A percentile compares a stretch with the other conserved stretches of the same genome.
phyloP scores from a whole-genome alignment of 768 basidiomycete species.

The Tricholoma bakamatsutake region DNA sequence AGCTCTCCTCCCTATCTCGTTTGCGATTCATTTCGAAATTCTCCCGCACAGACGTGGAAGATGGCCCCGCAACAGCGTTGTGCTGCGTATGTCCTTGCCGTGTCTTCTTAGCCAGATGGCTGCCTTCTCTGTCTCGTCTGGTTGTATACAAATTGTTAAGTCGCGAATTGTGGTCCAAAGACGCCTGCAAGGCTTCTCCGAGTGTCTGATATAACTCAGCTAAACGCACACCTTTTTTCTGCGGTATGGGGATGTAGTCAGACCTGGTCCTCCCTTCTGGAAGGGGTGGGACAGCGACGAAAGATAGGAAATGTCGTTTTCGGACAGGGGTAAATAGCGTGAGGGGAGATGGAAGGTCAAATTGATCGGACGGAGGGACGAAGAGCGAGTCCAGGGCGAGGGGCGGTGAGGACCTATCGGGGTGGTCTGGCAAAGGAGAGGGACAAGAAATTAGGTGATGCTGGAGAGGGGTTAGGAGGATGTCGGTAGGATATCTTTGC shows the following conservation, averaged over 20 bases:
- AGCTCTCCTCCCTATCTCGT: not conserved
- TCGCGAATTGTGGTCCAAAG: conserved; percentile 10
- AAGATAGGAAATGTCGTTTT: conserved; percentile 12
- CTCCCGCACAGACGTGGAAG: not conserved
- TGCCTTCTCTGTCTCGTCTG: not conserved
- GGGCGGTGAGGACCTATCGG: not conserved
- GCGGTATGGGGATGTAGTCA: conserved; percentile 12
- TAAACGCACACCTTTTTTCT: not conserved
- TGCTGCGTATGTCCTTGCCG: not conserved
- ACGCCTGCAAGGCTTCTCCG: conserved; percentile 11
- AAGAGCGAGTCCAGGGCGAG: conserved; percentile 1
- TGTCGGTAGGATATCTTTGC: not conserved
- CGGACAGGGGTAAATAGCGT: not conserved
- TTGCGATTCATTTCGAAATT: not conserved
- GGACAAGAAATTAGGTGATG: not conserved
- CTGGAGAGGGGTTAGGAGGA: not conserved
- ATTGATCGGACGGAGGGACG: conserved; percentile 9
- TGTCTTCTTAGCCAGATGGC: not conserved
- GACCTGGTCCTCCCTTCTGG: conserved; percentile 5
- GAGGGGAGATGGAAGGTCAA: not conserved
- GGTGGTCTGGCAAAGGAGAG: not conserved
- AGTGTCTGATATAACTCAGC: conserved; percentile 5
- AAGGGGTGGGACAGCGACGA: conserved; percentile 21
- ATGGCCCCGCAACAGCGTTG: conserved; percentile 5
- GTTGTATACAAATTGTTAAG: not conserved